Percentiles rank a stretch among this genome's conserved stretches.
These are phyloP conservation scores for Cercophora scortea DNA, from an alignment of 495 filamentous ascomycete species.

Conservation along the genomic window DNA sequence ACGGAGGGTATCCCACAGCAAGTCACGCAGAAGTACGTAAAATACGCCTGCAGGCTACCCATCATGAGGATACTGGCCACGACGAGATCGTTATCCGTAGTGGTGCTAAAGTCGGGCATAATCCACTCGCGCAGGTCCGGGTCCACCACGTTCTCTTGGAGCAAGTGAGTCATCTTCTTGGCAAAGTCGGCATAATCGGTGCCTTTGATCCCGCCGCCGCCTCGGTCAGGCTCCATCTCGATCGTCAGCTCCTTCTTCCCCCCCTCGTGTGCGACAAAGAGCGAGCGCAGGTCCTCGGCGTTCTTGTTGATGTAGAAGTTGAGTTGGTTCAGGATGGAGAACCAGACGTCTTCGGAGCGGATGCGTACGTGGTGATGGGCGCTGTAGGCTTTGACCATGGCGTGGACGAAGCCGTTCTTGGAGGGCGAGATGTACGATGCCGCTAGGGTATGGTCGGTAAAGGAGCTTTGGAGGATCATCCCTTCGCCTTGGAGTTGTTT, in stretches of 20 bases:
- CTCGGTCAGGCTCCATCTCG: background rate
- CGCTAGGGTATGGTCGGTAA: background rate
- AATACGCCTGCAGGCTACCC: constrained; percentile 21
- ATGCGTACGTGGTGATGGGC: constrained; percentile 44
- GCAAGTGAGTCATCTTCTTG: constrained; percentile 14
- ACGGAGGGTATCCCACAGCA: constrained; percentile 32
- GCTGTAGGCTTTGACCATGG: constrained; percentile 41
- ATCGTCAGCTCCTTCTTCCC: constrained; percentile 33
- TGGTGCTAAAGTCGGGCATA: constrained; percentile 31
- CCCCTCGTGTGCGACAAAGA: constrained; percentile 37
- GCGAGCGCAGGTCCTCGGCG: constrained; percentile 31
- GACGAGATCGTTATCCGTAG: constrained; percentile 19
- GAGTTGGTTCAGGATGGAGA: constrained; percentile 47
- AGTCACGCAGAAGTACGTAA: constrained; percentile 15
- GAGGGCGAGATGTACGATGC: constrained; percentile 12
- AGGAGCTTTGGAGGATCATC: too few species aligned
- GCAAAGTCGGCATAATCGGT: constrained; percentile 9
- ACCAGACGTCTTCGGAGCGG: constrained; percentile 54
- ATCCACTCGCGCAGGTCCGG: constrained; percentile 24
- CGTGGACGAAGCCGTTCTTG: constrained; percentile 41
- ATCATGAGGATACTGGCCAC: constrained; percentile 32
- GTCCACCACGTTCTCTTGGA: constrained; percentile 19
- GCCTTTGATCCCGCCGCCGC: background rate
- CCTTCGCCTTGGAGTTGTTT: too few species aligned
- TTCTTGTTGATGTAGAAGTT: constrained; percentile 45